phyloP scores from a whole-genome alignment of 163 green algal genomes.

The Picocystis sp. region DNA sequence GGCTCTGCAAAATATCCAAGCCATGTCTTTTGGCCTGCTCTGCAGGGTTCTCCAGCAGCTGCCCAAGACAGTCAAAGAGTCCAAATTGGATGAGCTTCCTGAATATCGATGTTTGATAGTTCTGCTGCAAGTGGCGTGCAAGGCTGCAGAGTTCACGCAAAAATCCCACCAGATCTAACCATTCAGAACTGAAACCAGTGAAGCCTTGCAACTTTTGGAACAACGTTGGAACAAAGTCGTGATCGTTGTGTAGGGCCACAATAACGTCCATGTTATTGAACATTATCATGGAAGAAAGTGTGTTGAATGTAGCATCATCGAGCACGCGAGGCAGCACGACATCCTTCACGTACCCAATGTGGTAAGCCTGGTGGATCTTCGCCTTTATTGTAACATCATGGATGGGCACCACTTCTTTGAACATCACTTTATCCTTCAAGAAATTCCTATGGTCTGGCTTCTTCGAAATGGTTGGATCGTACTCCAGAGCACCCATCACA shows the following conservation, averaged over 20 bases:
- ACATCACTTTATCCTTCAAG: constrained; percentile 36
- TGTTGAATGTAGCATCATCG: constrained; percentile 83
- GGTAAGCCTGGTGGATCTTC: constrained; percentile 92
- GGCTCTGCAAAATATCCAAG: constrained; percentile 72
- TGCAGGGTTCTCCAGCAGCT: constrained; percentile 33
- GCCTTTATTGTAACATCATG: constrained; percentile 34
- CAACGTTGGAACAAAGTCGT: constrained; percentile 53
- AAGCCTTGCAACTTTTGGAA: constrained; percentile 33
- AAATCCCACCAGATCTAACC: constrained; percentile 66
- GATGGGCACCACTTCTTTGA: constrained; percentile 86
- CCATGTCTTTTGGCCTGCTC: constrained; percentile 44
- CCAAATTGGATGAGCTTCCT: constrained; percentile 43
- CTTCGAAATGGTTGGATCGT: constrained; percentile 56
- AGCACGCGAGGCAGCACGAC: constrained; percentile 76
- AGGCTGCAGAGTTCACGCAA: constrained; percentile 82
- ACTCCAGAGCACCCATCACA: constrained; percentile 76
- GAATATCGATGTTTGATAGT: constrained; percentile 49
- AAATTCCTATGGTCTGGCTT: constrained; percentile 60
- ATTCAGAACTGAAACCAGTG: constrained; percentile 17
- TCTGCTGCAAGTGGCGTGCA: constrained; percentile 62
- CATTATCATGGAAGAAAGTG: constrained; percentile 75
- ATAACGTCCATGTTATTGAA: constrained; percentile 95
- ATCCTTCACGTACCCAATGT: constrained; percentile 64
- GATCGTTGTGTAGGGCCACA: constrained; percentile 31
- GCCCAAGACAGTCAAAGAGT: constrained; percentile 34